Evolutionary conservation across 140 eudicot species (phyloP).

Genomic region (Artemisia princeps): DNA sequence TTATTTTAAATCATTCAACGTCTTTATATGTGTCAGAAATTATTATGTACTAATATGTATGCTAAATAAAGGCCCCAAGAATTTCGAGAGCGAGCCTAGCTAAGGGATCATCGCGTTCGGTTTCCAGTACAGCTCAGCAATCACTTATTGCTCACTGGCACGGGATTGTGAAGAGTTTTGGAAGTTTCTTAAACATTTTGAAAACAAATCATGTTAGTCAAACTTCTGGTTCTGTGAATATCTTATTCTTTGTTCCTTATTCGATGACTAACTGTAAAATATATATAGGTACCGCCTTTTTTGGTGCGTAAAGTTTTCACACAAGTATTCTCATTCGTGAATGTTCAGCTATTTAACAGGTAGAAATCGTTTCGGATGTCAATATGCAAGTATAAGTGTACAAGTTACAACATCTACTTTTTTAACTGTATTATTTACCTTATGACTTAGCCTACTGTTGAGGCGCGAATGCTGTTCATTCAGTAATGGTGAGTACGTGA

Average conservation of each 20-base stretch:
- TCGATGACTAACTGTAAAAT: constrained; percentile 4
- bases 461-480: constrained; percentile 97
- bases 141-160: constrained; percentile 95
- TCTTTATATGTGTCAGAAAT: constrained; percentile 2
- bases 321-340: constrained; percentile 90
- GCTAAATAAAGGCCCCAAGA: constrained; percentile 68
- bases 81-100: constrained; percentile 96
- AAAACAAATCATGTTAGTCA: constrained; percentile 74
- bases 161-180: constrained; percentile 86
- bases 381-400: constrained; percentile 8
- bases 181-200: constrained; percentile 58
- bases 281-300: constrained; percentile 78
- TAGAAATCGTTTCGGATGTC: constrained; percentile 10
- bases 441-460: constrained; percentile 67
- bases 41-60: constrained; percentile 17
- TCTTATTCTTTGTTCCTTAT: background rate
- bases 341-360: constrained; percentile 96
- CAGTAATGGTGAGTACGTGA: constrained; percentile 95
- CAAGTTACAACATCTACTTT: background rate
- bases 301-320: constrained; percentile 91
- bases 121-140: constrained; percentile 78
- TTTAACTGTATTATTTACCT: constrained; percentile 5
- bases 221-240: constrained; percentile 15
- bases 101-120: constrained; percentile 86
- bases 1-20: constrained; percentile 5